A percentile compares a stretch with the other conserved stretches of the same genome.
These are phyloP conservation scores for Porphyrellus cyaneotinctus DNA, from an alignment of 768 basidiomycete species.

Conservation along the genomic window DNA sequence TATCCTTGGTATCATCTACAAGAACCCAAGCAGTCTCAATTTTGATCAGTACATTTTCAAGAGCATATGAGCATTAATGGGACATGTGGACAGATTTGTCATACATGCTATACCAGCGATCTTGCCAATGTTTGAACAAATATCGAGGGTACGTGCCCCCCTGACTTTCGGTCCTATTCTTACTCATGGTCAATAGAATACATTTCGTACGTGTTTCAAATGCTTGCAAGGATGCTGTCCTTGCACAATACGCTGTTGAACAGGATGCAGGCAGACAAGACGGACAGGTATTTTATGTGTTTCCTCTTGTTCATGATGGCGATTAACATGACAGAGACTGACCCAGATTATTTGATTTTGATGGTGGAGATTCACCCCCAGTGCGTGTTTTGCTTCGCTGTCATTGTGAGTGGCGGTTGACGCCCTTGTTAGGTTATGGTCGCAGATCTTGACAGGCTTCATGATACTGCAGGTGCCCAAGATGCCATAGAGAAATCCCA, in stretches of 20 bases:
- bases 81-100: conserved; percentile 58
- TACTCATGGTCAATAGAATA: conserved; percentile 53
- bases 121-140: conserved; percentile 74
- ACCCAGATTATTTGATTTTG: conserved; percentile 75
- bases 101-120: conserved; percentile 65
- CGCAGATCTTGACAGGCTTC: conserved; percentile 71
- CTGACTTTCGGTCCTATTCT: neutral
- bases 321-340: conserved; percentile 64
- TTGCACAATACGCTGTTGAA: conserved; percentile 73
- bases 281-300: conserved; percentile 80
- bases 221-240: conserved; percentile 93
- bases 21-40: conserved; percentile 95
- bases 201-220: conserved; percentile 95
- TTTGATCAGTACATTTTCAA: conserved; percentile 99
- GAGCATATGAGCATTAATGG: conserved; percentile 86
- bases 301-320: conserved; percentile 79
- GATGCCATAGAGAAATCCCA: conserved; percentile 78
- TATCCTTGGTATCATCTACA: conserved; percentile 84
- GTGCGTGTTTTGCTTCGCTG: conserved; percentile 36
- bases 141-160: conserved; percentile 67
- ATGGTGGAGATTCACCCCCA: conserved; percentile 82
- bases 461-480: conserved; percentile 78
- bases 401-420: neutral
- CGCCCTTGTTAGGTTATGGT: conserved; percentile 56
- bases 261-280: conserved; percentile 84